Percentiles rank a stretch among this genome's conserved stretches.
These are phyloP conservation scores for Heritiera fomes DNA, from an alignment of 345 rosid species.

Conservation along the genomic window DNA sequence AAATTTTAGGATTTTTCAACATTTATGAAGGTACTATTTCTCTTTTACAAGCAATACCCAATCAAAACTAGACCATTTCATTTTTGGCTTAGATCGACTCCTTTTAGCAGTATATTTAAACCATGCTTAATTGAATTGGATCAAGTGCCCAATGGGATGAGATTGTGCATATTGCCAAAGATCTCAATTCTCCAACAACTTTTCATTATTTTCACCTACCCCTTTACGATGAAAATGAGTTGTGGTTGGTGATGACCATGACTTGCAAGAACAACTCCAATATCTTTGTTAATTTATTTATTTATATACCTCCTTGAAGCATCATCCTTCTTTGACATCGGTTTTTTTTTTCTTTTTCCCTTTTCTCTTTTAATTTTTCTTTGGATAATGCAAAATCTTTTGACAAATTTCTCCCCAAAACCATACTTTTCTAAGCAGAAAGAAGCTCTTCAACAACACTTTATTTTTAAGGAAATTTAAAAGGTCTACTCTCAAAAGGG, in stretches of 20 bases:
- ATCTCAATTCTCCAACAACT: not conserved
- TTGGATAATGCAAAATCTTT: not conserved
- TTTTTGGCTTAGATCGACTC: not conserved
- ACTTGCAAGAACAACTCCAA: not conserved
- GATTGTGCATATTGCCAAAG: not conserved
- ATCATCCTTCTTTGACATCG: not conserved
- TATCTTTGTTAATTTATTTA: not conserved
- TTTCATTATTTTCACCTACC: conserved; percentile 12
- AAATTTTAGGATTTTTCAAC: not conserved
- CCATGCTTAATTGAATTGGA: not conserved
- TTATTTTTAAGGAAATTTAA: not conserved
- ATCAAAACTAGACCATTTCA: not conserved
- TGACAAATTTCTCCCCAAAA: too few relatives aligned
- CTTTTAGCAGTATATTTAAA: not conserved
- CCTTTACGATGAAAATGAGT: not conserved
- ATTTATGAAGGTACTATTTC: not conserved
- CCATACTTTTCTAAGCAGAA: not conserved
- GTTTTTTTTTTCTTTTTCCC: too few relatives aligned
- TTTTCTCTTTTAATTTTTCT: not conserved
- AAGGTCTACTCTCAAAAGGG: not conserved
- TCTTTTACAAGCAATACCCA: not conserved
- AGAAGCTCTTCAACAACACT: conserved; percentile 8
- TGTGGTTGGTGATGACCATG: conserved; percentile 14
- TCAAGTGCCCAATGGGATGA: not conserved
- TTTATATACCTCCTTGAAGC: not conserved